Base-by-base conservation (phyloP, 1,284 basidiomycete genomes). In the Apiotrichum gracile region DNA sequence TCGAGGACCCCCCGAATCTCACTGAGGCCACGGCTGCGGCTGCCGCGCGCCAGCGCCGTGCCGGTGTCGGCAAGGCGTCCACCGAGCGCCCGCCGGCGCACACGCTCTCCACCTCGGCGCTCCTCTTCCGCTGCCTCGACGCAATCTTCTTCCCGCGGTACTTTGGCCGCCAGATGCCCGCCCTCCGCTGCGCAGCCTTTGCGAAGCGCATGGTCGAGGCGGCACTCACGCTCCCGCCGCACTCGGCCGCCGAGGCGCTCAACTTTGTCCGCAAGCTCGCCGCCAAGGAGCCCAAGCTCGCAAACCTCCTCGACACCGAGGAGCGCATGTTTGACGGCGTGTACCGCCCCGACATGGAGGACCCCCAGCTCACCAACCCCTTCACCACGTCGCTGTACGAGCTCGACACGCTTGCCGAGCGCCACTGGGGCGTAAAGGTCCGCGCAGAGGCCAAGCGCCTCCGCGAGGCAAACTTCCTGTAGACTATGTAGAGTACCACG, bases 131-230 rank as follows among this genome's bases (percentile, higher is more conserved):
- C 49, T 86, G 88, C 38, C 80, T 97, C 47, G 79, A 84, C 54
- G 80, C 88, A 51, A 83, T 85, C 40, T 93, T 96, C 78, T 83
- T 76, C 82, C 60, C 84, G 79, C 55, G 83, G 81, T 64, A 79
- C 79, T 46, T 78, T 78, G 63, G 82, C 34, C 25, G 49, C n/a
- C 73, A 75, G 53, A 68, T 80, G 37, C 84, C 91, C 3, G 80
- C 88, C 16, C 86, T 85, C 80, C 85, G 91, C 59, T 81, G 84
- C 24, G 89, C 91, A 21, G 89, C 93, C 2, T 97, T 98, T 72
- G 82, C 87, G 51, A 97, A 97, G 76, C 86, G 96, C 25, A 79
- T 98, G 38, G 78, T 91, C 26, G 82, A 82, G 44, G 85, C 85
- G 25, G 83, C 85, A 14, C 78, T 97, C 43, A 83, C 87, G 66